Evolutionary conservation across 2,329 filamentous ascomycete species (phyloP).

Genomic region (Cladosporium sp.): DNA sequence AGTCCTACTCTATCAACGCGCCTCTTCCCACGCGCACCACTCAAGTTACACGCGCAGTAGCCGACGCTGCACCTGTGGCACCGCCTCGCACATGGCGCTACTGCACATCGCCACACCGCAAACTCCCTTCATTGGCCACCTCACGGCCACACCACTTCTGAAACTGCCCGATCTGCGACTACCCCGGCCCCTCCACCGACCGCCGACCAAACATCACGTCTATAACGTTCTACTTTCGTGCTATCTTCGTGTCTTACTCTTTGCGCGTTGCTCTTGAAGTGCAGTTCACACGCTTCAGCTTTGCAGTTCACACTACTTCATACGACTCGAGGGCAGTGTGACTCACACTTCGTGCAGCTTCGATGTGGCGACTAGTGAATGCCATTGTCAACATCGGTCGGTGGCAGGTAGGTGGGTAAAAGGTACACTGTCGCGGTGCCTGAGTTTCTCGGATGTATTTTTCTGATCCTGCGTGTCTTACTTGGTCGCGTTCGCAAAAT

Average conservation of each 20-base stretch:
- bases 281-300: slow-evolving; percentile 21
- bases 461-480: slow-evolving; percentile 16
- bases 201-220: slow-evolving; percentile 33
- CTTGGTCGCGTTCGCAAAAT: not conserved
- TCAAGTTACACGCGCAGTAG: slow-evolving; percentile 11
- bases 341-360: slow-evolving; percentile 32
- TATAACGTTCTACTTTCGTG: slow-evolving; percentile 36
- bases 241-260: slow-evolving; percentile 33
- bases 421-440: slow-evolving; percentile 8
- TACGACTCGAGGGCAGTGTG: slow-evolving; percentile 27
- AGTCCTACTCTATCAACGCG: not conserved
- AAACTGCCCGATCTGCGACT: slow-evolving; percentile 13
- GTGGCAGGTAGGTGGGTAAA: slow-evolving; percentile 23
- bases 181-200: slow-evolving; percentile 21
- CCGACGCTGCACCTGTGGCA: slow-evolving; percentile 2
- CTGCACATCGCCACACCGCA: slow-evolving; percentile 10
- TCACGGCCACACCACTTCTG: not conserved
- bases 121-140: slow-evolving; percentile 2
- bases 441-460: not conserved
- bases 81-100: slow-evolving; percentile 8
- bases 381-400: slow-evolving; percentile 23
- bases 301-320: slow-evolving; percentile 19
- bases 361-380: slow-evolving; percentile 16
- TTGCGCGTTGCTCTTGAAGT: slow-evolving; percentile 23
- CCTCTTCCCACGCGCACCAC: slow-evolving; percentile 6